Base-by-base conservation (phyloP, 2,329 filamentous ascomycete genomes). In the Metarhizium sp. region DNA sequence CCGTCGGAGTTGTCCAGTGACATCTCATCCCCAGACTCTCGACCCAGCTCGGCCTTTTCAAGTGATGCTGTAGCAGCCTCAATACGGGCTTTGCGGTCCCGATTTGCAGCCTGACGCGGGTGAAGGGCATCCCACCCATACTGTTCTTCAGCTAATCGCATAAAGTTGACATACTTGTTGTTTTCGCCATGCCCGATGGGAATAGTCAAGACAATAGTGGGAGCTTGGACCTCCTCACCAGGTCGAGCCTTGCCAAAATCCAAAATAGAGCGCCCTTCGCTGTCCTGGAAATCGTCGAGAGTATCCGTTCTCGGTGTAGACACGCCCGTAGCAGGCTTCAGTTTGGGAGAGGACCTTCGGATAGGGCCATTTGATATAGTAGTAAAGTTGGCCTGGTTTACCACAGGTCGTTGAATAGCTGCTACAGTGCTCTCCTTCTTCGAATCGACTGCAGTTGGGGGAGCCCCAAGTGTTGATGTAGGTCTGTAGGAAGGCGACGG, bases 81-180 rank as follows among this genome's bases (percentile, higher is more conserved):
- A 53, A 96, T 92, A 55, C 91, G 87, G 18, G 90, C 87, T 62
- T 95, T 86, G 55, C 90, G 87, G 63, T 95, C 90, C 60, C 89
- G 86, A 60, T 94, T 90, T 36, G 92, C 92, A 2, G 94, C 94
- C 59, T 95, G 79, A 7, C 92, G 87, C 34, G 94, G 94, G 67
- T 97, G 92, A 40, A 97, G 78, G 0, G 92, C 94, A 59, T 95
- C 91, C 78, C 92, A 96, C 29, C 94, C 94, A 68, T 96, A 97
- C 59, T 87, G 88, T 60, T 95, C 91, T 71, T 96, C 90, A 11
- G 95, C 94, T 71, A 97, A 79, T 48, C 90, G 89, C 65, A 92
- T 92, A 61, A 97, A 96, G 69, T 97, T 97, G 72, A 99, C 84
- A 58, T 95, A 92, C 61, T 92, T 90, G 69, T 96, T 96, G 40